Evolutionary conservation across 2,329 filamentous ascomycete genomes (phyloP).

Genomic region (Thelonectria blattea): DNA sequence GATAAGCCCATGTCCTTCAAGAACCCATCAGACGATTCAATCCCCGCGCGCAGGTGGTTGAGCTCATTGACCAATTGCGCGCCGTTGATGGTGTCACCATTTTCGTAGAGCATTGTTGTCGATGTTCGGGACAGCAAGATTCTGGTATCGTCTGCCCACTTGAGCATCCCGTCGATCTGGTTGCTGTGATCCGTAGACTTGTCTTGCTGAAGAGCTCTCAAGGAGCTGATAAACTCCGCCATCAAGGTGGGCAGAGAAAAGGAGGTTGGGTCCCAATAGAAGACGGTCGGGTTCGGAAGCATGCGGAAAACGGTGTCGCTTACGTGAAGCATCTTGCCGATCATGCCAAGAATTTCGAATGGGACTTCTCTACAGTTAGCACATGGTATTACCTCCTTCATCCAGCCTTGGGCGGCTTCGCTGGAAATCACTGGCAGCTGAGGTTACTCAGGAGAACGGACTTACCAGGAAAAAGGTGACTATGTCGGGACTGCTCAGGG

Average conservation of each 20-base stretch:
- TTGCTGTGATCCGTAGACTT: background rate
- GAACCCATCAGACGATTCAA: constrained; percentile 25
- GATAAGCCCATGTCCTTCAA: constrained; percentile 11
- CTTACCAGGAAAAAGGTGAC: constrained; percentile 30
- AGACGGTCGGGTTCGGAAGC: constrained; percentile 48
- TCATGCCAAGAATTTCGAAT: constrained; percentile 47
- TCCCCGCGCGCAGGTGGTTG: constrained; percentile 18
- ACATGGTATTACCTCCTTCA: background rate
- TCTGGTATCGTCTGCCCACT: constrained; percentile 21
- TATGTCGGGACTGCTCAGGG: constrained; percentile 24
- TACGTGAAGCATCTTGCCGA: constrained; percentile 45
- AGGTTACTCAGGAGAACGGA: background rate
- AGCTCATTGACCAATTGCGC: constrained; percentile 24
- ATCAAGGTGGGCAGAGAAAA: constrained; percentile 26
- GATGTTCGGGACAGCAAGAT: constrained; percentile 16
- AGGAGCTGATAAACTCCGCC: constrained; percentile 12
- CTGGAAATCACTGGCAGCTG: no score
- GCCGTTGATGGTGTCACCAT: constrained; percentile 22
- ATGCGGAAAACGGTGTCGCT: constrained; percentile 47
- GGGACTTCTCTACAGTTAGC: constrained; percentile 9
- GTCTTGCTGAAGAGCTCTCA: background rate
- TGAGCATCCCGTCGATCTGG: constrained; percentile 15
- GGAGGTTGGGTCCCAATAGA: constrained; percentile 28
- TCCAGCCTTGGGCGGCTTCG: background rate
- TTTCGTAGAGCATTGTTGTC: constrained; percentile 20